These are phyloP conservation scores for Skeletonema menzelii DNA, from an alignment of 108 stramenopile genomes.

Conservation along the genomic window DNA sequence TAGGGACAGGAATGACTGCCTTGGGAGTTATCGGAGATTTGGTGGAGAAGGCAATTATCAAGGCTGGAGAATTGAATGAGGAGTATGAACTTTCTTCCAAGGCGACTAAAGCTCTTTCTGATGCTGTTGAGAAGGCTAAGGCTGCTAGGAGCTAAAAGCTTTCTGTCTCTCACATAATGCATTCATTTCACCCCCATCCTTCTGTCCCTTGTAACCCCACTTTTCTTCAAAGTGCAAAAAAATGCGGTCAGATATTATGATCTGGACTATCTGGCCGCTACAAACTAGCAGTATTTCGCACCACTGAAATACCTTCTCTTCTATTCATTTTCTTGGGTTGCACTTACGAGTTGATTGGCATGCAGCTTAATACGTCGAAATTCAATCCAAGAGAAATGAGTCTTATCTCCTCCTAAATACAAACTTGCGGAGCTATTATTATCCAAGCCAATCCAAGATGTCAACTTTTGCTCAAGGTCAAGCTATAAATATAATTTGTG, in stretches of 20 bases:
- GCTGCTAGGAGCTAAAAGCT: constrained; percentile 14
- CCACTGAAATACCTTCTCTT: too few species aligned
- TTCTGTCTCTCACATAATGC: background rate
- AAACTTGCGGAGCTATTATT: background rate
- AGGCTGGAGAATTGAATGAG: constrained; percentile 82
- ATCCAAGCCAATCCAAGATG: background rate
- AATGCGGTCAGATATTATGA: background rate
- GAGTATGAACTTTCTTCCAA: constrained; percentile 85
- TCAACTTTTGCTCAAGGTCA: background rate
- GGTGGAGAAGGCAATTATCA: constrained; percentile 84
- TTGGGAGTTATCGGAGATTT: constrained; percentile 86
- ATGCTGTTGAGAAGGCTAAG: constrained; percentile 83
- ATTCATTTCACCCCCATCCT: background rate
- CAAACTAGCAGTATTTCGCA: background rate
- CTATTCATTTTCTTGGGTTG: background rate
- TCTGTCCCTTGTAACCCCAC: background rate
- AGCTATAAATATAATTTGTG: constrained; percentile 1
- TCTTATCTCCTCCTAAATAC: background rate
- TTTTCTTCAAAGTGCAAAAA: background rate
- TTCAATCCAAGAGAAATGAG: background rate
- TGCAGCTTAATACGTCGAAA: background rate
- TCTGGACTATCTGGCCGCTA: background rate
- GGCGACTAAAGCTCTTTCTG: constrained; percentile 65
- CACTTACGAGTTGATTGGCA: background rate
- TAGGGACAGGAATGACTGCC: constrained; percentile 79